A percentile compares a stretch with the other conserved stretches of the same genome.
Conservation (phyloP, 176 grass and related monocot species). For the Bonia amplexicaulis region DNA sequence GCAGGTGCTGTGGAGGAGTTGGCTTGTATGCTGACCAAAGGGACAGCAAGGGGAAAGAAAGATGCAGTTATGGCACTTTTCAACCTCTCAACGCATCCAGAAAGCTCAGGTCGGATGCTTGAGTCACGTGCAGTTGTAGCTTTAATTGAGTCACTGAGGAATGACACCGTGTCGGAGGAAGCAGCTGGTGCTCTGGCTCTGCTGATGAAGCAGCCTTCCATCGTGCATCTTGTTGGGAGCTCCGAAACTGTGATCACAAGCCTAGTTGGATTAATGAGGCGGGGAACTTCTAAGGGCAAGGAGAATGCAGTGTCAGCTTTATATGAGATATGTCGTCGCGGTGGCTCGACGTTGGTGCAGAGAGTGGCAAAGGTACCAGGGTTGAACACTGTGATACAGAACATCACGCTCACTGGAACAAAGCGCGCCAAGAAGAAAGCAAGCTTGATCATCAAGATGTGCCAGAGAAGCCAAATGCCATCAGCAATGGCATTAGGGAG, state of each 20-base stretch:
- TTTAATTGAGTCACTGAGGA: constrained; percentile 61
- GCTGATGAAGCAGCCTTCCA: constrained; percentile 62
- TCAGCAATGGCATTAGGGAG: constrained; percentile 39
- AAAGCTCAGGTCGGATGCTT: constrained; percentile 69
- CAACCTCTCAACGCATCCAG: constrained; percentile 90
- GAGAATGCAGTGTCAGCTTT: constrained; percentile 93
- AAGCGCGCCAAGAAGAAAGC: constrained; percentile 94
- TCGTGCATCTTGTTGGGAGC: constrained; percentile 60
- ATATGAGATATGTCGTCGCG: constrained; percentile 75
- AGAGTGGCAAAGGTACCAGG: constrained; percentile 56
- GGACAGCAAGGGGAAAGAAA: constrained; percentile 79
- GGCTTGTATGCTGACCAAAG: constrained; percentile 65
- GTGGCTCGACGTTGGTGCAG: constrained; percentile 48
- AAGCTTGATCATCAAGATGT: constrained; percentile 68
- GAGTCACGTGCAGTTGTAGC: constrained; percentile 57
- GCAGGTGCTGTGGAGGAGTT: constrained; percentile 69
- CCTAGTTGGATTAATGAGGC: constrained; percentile 71
- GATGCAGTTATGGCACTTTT: constrained; percentile 98
- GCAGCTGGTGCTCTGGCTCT: constrained; percentile 86
- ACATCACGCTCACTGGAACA: constrained; percentile 59
- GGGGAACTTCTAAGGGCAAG: constrained; percentile 88
- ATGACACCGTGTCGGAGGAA: constrained; percentile 81
- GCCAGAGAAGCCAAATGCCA: constrained; percentile 55
- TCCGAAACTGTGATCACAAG: constrained; percentile 55
- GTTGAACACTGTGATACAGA: constrained; percentile 60